Conservation (phyloP, 306 rosid genomes). For the Castanea crenata region DNA sequence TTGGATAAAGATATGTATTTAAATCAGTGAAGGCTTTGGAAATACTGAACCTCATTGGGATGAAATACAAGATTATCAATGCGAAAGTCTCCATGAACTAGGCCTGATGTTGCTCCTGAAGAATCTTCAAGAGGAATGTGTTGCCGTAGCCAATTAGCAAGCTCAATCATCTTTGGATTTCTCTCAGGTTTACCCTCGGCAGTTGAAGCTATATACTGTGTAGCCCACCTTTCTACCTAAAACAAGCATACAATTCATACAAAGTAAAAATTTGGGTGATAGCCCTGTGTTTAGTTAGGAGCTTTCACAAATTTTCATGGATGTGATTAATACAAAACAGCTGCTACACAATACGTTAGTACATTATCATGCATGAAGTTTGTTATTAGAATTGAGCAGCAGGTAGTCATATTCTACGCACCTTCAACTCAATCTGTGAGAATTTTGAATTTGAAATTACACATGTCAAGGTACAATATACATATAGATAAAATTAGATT, state of each 20-base stretch:
- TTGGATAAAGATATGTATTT: background rate
- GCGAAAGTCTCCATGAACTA: conserved; percentile 98
- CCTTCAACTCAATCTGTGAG: background rate
- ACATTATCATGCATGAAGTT: background rate
- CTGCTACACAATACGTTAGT: background rate
- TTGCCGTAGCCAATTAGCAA: conserved; percentile 69
- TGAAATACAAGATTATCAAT: conserved; percentile 91
- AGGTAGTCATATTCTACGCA: background rate
- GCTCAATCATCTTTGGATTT: conserved; percentile 82
- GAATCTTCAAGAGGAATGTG: conserved; percentile 83
- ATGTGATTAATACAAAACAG: background rate
- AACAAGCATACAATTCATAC: conserved; percentile 18
- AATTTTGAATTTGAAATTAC: background rate
- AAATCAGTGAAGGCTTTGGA: background rate
- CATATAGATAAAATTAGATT: background rate
- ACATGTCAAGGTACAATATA: background rate
- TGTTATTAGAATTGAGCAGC: background rate
- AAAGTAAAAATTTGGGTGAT: background rate
- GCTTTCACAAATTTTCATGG: background rate
- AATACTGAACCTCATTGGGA: conserved; percentile 70
- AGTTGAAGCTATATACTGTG: conserved; percentile 79
- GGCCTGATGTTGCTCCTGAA: conserved; percentile 65
- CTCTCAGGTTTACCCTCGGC: conserved; percentile 72
- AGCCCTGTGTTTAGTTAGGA: background rate
- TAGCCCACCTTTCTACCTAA: conserved; percentile 94